Evolutionary conservation across 768 basidiomycete genomes (phyloP).

Genomic region (Ephemerocybe angulata): DNA sequence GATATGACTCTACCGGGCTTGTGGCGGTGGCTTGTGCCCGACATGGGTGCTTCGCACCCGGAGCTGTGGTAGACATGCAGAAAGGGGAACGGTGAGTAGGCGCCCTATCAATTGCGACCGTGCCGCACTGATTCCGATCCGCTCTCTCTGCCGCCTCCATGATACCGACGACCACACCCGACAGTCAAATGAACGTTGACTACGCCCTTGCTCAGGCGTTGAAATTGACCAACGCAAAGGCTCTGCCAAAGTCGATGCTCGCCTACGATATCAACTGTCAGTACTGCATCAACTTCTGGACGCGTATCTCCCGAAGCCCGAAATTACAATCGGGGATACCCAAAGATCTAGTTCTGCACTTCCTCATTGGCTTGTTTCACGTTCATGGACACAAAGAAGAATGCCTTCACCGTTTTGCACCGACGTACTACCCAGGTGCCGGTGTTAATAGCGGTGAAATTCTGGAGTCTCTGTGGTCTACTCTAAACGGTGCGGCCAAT

Average conservation of each 20-base stretch:
- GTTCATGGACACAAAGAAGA: slow-evolving; percentile 20
- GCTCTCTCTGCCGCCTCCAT: not conserved
- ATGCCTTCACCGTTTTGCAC: slow-evolving; percentile 21
- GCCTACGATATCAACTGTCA: slow-evolving; percentile 15
- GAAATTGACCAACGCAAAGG: not conserved
- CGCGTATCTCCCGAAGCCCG: slow-evolving; percentile 4
- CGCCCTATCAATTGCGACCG: not conserved
- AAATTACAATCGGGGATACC: not conserved
- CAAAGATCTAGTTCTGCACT: slow-evolving; percentile 10
- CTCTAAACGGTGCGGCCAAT: slow-evolving; percentile 8
- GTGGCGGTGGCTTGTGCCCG: not conserved
- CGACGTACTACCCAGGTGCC: slow-evolving; percentile 9
- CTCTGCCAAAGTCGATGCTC: not conserved
- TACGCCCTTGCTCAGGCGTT: not conserved
- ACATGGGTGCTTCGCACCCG: slow-evolving; percentile 2
- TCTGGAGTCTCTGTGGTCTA: slow-evolving; percentile 18
- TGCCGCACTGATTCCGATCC: not conserved
- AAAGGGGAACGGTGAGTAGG: not conserved
- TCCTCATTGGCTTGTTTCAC: slow-evolving; percentile 15
- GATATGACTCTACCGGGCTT: not conserved
- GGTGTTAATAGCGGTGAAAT: slow-evolving; percentile 14
- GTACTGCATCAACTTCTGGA: slow-evolving; percentile 8
- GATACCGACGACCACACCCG: not conserved
- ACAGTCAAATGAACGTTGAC: not conserved
- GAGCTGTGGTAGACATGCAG: not conserved